Evolutionary conservation across 2,329 filamentous ascomycete species (phyloP).

Genomic region (Xylariaceae sp.): DNA sequence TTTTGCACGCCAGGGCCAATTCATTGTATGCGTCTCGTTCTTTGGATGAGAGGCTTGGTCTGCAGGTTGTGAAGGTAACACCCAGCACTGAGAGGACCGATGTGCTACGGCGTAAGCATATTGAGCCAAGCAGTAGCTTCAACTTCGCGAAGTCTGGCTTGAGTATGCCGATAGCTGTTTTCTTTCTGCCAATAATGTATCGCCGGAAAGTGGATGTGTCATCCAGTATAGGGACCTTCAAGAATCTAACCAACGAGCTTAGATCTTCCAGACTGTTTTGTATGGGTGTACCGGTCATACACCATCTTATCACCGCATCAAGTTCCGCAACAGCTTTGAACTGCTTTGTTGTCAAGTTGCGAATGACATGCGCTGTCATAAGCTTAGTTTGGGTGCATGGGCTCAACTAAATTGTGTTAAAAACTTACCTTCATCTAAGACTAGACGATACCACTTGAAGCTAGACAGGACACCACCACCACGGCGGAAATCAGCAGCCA

Average conservation of each 20-base stretch:
- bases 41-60: slow-evolving; percentile 7
- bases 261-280: slow-evolving; percentile 29
- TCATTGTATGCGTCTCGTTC: slow-evolving; percentile 14
- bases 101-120: slow-evolving; percentile 24
- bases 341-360: slow-evolving; percentile 27
- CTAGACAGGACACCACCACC: slow-evolving; percentile 16
- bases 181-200: slow-evolving; percentile 12
- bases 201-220: slow-evolving; percentile 15
- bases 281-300: slow-evolving; percentile 29
- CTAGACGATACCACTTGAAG: slow-evolving; percentile 20
- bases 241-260: slow-evolving; percentile 21
- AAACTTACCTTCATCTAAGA: slow-evolving; percentile 29
- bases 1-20: slow-evolving; percentile 9
- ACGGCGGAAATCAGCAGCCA: slow-evolving; percentile 20
- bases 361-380: slow-evolving; percentile 18
- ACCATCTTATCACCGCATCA: slow-evolving; percentile 26
- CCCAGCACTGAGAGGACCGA: slow-evolving; percentile 15
- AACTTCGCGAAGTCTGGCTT: slow-evolving; percentile 20
- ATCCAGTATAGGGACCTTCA: slow-evolving; percentile 23
- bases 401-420: neutral
- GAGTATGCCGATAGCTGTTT: neutral
- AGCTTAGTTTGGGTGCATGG: neutral
- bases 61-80: slow-evolving; percentile 11
- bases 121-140: slow-evolving; percentile 20
- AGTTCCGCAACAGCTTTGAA: slow-evolving; percentile 26